Conservation (phyloP, 768 basidiomycete species). For the Rhodotorula paludigena region DNA sequence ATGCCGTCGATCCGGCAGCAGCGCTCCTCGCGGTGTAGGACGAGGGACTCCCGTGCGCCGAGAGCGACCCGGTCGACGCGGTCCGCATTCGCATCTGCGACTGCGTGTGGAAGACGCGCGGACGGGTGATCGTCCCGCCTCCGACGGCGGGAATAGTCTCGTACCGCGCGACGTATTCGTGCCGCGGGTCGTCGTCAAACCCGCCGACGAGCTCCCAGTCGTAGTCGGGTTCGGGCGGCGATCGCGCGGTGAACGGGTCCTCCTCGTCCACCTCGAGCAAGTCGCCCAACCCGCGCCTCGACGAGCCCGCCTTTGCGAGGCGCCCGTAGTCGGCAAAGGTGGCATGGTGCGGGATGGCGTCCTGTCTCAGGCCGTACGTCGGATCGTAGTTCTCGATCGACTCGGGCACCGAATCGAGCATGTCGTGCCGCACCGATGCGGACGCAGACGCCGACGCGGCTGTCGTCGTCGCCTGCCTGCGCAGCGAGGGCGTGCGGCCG, state of each 20-base stretch:
- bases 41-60: slow-evolving; percentile 37
- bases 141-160: slow-evolving; percentile 89
- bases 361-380: slow-evolving; percentile 89
- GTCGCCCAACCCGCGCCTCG: slow-evolving; percentile 46
- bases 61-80: slow-evolving; percentile 40
- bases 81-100: slow-evolving; percentile 56
- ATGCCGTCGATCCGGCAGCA: slow-evolving; percentile 15
- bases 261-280: slow-evolving; percentile 45
- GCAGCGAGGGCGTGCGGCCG: slow-evolving; percentile 2
- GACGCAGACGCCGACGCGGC: background rate
- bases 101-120: slow-evolving; percentile 78
- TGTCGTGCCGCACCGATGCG: slow-evolving; percentile 21
- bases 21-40: slow-evolving; percentile 23
- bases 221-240: background rate
- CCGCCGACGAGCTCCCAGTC: background rate
- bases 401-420: slow-evolving; percentile 53
- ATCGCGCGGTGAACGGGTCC: slow-evolving; percentile 14
- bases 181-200: slow-evolving; percentile 12
- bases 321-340: slow-evolving; percentile 72
- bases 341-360: slow-evolving; percentile 78
- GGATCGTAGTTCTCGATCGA: slow-evolving; percentile 83
- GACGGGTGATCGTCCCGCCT: slow-evolving; percentile 78
- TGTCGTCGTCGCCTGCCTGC: background rate
- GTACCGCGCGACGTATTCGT: slow-evolving; percentile 49
- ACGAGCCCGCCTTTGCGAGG: slow-evolving; percentile 53